Evolutionary conservation across 2,329 filamentous ascomycete genomes (phyloP).

Genomic region (Dichotomopilus funicola): DNA sequence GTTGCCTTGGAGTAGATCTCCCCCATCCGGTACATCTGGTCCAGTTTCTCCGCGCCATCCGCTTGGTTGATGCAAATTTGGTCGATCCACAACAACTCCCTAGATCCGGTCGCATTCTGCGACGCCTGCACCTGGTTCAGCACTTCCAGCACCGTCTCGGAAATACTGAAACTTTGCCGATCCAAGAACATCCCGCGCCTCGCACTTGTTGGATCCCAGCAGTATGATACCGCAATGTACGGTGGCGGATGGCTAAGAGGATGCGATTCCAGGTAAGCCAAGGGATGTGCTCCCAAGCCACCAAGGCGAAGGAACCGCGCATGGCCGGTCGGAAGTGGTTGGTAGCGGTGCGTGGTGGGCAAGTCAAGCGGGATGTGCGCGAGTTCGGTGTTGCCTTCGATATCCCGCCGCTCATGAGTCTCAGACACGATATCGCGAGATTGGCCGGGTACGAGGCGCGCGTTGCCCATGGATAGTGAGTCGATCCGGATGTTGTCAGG

Average conservation of each 20-base stretch:
- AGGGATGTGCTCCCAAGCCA: background rate
- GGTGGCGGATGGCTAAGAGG: background rate
- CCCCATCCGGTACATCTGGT: conserved; percentile 2
- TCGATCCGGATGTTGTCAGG: background rate
- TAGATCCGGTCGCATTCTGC: background rate
- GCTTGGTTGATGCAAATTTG: conserved; percentile 1
- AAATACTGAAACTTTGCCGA: background rate
- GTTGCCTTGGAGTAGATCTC: background rate
- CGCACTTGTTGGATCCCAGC: background rate
- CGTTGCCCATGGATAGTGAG: background rate
- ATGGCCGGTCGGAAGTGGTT: background rate
- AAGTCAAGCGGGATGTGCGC: background rate
- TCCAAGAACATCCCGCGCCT: background rate
- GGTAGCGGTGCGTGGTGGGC: background rate
- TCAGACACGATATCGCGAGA: background rate
- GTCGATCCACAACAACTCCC: background rate
- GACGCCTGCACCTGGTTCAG: background rate
- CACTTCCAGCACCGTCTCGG: background rate
- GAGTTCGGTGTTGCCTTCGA: background rate
- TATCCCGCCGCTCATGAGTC: background rate
- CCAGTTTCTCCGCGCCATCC: background rate
- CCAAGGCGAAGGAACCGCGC: background rate
- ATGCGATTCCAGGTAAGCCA: background rate
- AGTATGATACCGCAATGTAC: background rate
- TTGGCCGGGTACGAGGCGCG: background rate